These are phyloP conservation scores for Cyathus striatus DNA, from an alignment of 768 basidiomycete genomes.

Conservation along the genomic window DNA sequence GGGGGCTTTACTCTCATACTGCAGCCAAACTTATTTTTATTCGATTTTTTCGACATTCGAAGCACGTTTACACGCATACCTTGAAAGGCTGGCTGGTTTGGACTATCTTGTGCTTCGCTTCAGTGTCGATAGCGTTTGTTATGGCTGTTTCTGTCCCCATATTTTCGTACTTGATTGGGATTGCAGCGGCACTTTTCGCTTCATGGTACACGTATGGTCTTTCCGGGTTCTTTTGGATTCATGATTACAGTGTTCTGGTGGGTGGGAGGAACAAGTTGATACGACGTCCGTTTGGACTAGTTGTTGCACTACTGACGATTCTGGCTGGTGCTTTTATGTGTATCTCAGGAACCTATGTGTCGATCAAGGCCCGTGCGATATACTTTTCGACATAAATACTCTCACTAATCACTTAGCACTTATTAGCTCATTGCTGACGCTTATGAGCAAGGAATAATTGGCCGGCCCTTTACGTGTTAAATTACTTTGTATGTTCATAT, in stretches of 20 bases:
- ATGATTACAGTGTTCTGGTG: slow-evolving; percentile 39
- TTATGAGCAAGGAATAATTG: slow-evolving; percentile 34
- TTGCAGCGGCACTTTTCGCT: slow-evolving; percentile 49
- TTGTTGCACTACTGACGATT: slow-evolving; percentile 36
- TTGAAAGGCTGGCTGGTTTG: slow-evolving; percentile 21
- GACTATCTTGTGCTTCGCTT: slow-evolving; percentile 35
- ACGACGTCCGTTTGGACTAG: slow-evolving; percentile 24
- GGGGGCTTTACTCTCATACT: slow-evolving; percentile 43
- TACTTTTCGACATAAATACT: background rate
- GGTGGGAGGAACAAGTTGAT: slow-evolving; percentile 28
- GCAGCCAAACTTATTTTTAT: slow-evolving; percentile 51
- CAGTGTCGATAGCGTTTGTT: slow-evolving; percentile 36
- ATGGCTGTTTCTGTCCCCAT: slow-evolving; percentile 49
- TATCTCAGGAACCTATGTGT: slow-evolving; percentile 47
- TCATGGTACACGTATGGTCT: slow-evolving; percentile 57
- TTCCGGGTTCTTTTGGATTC: slow-evolving; percentile 50
- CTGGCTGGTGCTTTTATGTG: slow-evolving; percentile 47
- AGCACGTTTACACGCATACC: slow-evolving; percentile 48
- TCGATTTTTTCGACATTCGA: slow-evolving; percentile 41
- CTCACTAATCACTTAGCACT: slow-evolving; percentile 3
- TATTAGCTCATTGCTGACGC: slow-evolving; percentile 40
- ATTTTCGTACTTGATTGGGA: slow-evolving; percentile 49
- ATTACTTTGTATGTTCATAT: slow-evolving; percentile 1
- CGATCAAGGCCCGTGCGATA: slow-evolving; percentile 34
- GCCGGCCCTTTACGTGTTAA: slow-evolving; percentile 43